Base-by-base conservation (phyloP, 805 yeast species). In the Peterozyma xylosa region DNA sequence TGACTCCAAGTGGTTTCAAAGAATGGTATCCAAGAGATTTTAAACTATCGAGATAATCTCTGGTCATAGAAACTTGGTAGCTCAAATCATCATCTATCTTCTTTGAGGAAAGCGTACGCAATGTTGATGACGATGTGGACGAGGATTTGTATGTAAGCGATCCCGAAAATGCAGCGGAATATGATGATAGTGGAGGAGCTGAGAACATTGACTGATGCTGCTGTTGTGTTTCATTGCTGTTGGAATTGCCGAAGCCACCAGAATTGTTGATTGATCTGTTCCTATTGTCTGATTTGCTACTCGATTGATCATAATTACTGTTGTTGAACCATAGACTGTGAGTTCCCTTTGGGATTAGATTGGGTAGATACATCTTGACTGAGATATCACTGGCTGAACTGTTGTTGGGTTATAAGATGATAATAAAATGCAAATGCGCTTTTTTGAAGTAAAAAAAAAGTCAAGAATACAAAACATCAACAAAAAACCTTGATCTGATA, bases 1-100 rank as follows among this genome's bases (percentile, higher is more conserved):
- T 66, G 9, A 79, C 53, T 0, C 88, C 89, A 10, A 82, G 68
- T 0, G 89, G 88, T 37, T 66, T 65, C 45, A 83, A 54, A 43
- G 64, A 66, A 11, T 66, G 51, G 57, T 64, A 68, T 0, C 86
- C 87, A 17, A 71, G 52, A 4, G 64, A 64, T 7, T 73, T 62
- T 30, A 77, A 62, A 14, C 33, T 51, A 30, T 54, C 54, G 33
- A 66, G 42, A 37, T 60, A 55, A 33, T 52, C 50, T 18, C 56
- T 38, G 17, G 52, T 54, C 21, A 44, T 50, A 11, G 58, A 45
- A 29, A 61, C 49, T 16, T 55, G 47, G 15, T 51, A 51, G 15
- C 46, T 27, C 43, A 58, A 53, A 21, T 51, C 48, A 41, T 55
- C 57, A 34, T 42, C 33, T 17, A 38, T 29, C 32, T 36, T 16